phyloP scores from a whole-genome alignment of 768 basidiomycete species.

The Lactarius vividus region DNA sequence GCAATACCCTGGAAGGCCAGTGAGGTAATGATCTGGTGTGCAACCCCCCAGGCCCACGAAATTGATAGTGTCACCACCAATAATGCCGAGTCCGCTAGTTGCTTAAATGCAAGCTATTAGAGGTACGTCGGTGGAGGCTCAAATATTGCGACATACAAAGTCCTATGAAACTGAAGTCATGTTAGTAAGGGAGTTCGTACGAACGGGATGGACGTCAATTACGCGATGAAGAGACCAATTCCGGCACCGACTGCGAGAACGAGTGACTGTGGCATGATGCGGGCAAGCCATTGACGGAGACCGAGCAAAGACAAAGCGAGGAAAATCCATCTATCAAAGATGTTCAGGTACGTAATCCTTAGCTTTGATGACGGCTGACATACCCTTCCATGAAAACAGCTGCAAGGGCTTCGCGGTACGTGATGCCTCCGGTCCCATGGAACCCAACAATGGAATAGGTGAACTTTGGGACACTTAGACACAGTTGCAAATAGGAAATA shows the following conservation, averaged over 20 bases:
- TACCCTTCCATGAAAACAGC: constrained; percentile 89
- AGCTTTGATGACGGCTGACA: constrained; percentile 24
- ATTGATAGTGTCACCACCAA: constrained; percentile 69
- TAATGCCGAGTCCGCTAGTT: constrained; percentile 64
- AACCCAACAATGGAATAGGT: constrained; percentile 86
- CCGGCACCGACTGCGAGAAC: constrained; percentile 83
- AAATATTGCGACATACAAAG: constrained; percentile 45
- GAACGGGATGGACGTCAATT: constrained; percentile 17
- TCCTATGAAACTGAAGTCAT: constrained; percentile 60
- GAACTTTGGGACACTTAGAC: constrained; percentile 48
- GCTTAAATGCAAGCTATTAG: constrained; percentile 38
- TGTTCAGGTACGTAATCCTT: neutral
- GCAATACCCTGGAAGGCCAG: constrained; percentile 58
- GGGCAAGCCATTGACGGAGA: constrained; percentile 85
- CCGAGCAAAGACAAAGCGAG: constrained; percentile 76
- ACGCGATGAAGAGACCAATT: constrained; percentile 82
- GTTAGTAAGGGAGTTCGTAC: neutral
- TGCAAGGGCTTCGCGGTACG: constrained; percentile 75
- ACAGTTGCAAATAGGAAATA: neutral
- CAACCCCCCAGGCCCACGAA: constrained; percentile 80
- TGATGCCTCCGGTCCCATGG: constrained; percentile 69
- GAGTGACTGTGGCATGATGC: constrained; percentile 85
- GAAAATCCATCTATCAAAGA: constrained; percentile 66
- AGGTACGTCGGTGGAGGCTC: neutral
- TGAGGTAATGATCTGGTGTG: constrained; percentile 44